Conservation (phyloP, 352 stramenopile genomes). For the Lagenidium sp. region DNA sequence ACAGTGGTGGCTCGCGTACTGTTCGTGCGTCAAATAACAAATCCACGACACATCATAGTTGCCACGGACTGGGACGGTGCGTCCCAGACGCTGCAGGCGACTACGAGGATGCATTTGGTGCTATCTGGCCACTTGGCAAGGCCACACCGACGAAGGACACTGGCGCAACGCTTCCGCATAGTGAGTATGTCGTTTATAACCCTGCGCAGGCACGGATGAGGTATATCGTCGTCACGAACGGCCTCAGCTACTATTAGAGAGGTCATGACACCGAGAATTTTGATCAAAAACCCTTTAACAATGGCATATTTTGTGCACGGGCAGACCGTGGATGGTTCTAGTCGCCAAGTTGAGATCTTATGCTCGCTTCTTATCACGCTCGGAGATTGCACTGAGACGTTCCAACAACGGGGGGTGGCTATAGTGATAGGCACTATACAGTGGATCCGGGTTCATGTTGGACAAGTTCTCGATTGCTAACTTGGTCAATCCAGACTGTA, state of each 20-base stretch:
- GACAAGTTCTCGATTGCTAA: slow-evolving; percentile 96
- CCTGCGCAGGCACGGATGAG: slow-evolving; percentile 67
- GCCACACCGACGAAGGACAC: slow-evolving; percentile 34
- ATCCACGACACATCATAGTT: no score
- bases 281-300: no score
- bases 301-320: no score
- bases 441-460: slow-evolving; percentile 94
- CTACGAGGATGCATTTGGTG: slow-evolving; percentile 39
- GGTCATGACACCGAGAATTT: no score
- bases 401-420: slow-evolving; percentile 96
- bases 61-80: slow-evolving; percentile 56
- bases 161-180: slow-evolving; percentile 50
- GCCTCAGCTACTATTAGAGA: slow-evolving; percentile 4
- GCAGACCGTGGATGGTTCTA: no score
- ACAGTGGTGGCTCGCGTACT: no score
- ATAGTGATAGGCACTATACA: slow-evolving; percentile 97
- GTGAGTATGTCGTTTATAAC: slow-evolving; percentile 87
- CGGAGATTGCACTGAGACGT: slow-evolving; percentile 89
- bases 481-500: slow-evolving; percentile 95
- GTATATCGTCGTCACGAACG: slow-evolving; percentile 45
- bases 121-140: slow-evolving; percentile 60
- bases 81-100: slow-evolving; percentile 39
- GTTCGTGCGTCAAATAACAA: no score
- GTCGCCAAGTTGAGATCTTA: slow-evolving; percentile 13
- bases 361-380: slow-evolving; percentile 47